Base-by-base conservation (phyloP, 78 protist species). In the Guillardia theta region DNA sequence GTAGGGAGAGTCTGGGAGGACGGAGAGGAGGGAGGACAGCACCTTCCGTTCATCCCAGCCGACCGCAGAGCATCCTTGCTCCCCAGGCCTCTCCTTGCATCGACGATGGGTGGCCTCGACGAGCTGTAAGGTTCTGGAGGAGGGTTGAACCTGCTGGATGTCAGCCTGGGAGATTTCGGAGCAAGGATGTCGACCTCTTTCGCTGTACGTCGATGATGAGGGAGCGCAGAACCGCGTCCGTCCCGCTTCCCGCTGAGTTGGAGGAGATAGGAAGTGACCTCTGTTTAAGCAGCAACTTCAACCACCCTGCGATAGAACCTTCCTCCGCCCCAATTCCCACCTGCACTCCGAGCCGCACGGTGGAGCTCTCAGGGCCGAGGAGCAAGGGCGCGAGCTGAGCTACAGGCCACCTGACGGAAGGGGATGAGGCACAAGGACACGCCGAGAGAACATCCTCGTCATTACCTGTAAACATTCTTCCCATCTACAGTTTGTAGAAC, bases 371-470 rank as follows among this genome's bases (percentile, higher is more conserved):
- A 3, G 90, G 90, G 18, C 90, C 90, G 6, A 78, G 9, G 6
- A 78, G 90, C 48, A 78, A 10, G 37, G 90, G 90, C 33, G 90
- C 90, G 21, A 78, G 90, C 90, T 78, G 90, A 2, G 90, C 45
- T 19, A 78, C 90, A 37, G 90, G 90, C 90, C 90, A 78, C 48
- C 90, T 78, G 50, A 15, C 43, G 3, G 48, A 19, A 78, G 43
- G 37, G 90, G 48, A 18, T 15, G 48, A 2, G 1, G 3, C 33
- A 36, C 18, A 8, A 78, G 21, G 15, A 77, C 37, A 64, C 8
- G 30, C 0, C 37, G 6, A 8, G 33, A 78, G 83, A 4, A 3
- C 83, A 41, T 37, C 24, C 41, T 24, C 0, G 1, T 15, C 48
- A 9, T 24, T 24, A 78, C 90, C 90, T 78, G 90, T 78, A 78